Base-by-base conservation (phyloP, 1,284 basidiomycete genomes). In the Apiotrichum veenhuisii region DNA sequence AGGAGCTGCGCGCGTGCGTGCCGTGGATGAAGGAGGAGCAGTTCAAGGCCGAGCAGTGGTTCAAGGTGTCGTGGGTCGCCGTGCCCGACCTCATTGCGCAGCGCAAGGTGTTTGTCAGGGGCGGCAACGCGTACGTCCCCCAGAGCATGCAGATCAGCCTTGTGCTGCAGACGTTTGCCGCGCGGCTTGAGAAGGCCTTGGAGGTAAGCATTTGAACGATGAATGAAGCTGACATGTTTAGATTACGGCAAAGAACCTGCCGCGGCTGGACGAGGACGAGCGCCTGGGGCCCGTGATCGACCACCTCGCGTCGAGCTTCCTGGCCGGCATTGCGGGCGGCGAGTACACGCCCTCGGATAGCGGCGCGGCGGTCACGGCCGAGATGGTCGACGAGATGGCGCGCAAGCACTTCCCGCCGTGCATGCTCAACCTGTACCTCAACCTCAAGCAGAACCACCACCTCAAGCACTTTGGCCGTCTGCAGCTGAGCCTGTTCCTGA, bases 221-320 rank as follows among this genome's bases (percentile, higher is more conserved):
- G 30, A 12, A 46, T 34, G 27, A 22, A 5, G n/a, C 34, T 17
- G 5, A 14, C 8, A 1, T 22, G 27, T 25, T 8, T 63, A 93
- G 90, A 73, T 85, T 64, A 98, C 95, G 12, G 87, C 94, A 12
- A 89, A 88, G 72, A 85, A 87, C 25, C 82, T 98, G 5, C 94
- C 94, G 1, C 84, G 91, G n/a, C 80, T 99, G 52, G 95, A 98
- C 67, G 95, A 98, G 76, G 96, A 98, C 72, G 89, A 88, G 38
- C 88, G 96, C 36, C 80, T 99, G 5, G 77, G 93, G 18, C 95
- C 95, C 22, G 86, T 99, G 48, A 84, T 99, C 5, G 84, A 89
- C 62, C 94, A 98, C 73, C 83, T 99, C 17, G 95, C 92, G 10
- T 87, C 92, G 75, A 93, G 92, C 54, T 98, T 98, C 83, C 80